Evolutionary conservation across 2,329 filamentous ascomycete genomes (phyloP).

Genomic region (Blastomyces parvus): DNA sequence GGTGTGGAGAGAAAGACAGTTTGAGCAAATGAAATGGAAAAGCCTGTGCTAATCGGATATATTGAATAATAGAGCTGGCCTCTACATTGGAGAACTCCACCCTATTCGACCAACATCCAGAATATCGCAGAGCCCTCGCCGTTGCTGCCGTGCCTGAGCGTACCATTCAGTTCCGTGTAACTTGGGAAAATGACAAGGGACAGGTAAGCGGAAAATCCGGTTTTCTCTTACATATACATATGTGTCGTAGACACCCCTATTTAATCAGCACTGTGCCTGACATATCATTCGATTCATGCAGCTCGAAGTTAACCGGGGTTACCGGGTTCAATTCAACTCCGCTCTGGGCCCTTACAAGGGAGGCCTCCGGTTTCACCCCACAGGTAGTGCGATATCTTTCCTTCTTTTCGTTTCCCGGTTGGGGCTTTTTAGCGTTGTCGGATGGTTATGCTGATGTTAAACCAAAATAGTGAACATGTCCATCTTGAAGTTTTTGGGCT

Average conservation of each 20-base stretch:
- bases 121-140: constrained; percentile 83
- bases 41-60: constrained; percentile 3
- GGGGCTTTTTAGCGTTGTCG: constrained; percentile 38
- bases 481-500: constrained; percentile 90
- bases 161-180: constrained; percentile 91
- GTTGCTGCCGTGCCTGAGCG: constrained; percentile 89
- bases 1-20: constrained; percentile 5
- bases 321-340: constrained; percentile 97
- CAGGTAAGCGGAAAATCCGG: constrained; percentile 21
- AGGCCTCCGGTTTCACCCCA: constrained; percentile 87
- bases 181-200: constrained; percentile 93
- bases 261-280: constrained; percentile 10
- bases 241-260: not conserved
- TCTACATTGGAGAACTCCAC: constrained; percentile 89
- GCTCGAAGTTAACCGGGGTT: constrained; percentile 87
- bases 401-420: no score
- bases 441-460: not conserved
- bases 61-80: constrained; percentile 60
- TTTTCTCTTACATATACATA: no score
- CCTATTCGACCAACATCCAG: constrained; percentile 87
- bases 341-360: constrained; percentile 97
- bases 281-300: constrained; percentile 26
- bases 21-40: constrained; percentile 7
- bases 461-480: constrained; percentile 44
- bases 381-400: constrained; percentile 32